A percentile compares a stretch with the other conserved stretches of the same genome.
Evolutionary conservation across 2,329 filamentous ascomycete species (phyloP).

Genomic region (Colletotrichum sublineola): DNA sequence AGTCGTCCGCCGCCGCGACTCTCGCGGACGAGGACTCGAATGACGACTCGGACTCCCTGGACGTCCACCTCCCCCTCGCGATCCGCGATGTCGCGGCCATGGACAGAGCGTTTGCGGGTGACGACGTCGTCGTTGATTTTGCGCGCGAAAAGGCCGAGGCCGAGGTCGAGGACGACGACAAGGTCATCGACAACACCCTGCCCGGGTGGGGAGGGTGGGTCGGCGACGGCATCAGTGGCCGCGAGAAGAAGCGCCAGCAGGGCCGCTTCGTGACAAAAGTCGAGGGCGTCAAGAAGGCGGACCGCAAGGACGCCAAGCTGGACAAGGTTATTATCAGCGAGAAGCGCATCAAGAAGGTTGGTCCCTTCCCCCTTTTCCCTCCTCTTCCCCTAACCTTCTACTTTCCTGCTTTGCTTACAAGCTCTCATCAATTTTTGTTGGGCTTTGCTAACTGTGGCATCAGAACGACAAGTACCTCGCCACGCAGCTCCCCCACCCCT

Average conservation of each 20-base stretch:
- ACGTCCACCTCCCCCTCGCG: constrained; percentile 67
- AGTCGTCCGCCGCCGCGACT: constrained; percentile 40
- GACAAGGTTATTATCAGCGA: constrained; percentile 92
- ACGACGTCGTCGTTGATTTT: constrained; percentile 87
- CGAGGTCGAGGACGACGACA: constrained; percentile 83
- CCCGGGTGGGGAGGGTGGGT: constrained; percentile 96
- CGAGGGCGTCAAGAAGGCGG: constrained; percentile 80
- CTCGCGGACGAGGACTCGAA: constrained; percentile 51
- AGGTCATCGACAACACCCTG: constrained; percentile 85
- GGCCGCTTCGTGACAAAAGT: constrained; percentile 74
- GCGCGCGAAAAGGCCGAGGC: constrained; percentile 81
- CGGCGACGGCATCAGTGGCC: constrained; percentile 83
- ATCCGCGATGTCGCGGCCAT: constrained; percentile 77
- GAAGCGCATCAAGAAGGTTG: constrained; percentile 88
- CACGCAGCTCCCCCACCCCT: constrained; percentile 86
- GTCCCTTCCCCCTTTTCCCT: constrained; percentile 36
- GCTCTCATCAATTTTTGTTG: constrained; percentile 15
- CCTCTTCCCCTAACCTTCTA: neutral
- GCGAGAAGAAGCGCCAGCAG: constrained; percentile 73
- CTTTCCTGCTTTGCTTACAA: neutral
- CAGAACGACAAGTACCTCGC: constrained; percentile 91
- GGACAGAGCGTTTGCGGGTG: constrained; percentile 86
- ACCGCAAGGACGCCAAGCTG: constrained; percentile 86
- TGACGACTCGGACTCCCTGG: constrained; percentile 54
- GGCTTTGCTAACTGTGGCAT: neutral